These are phyloP conservation scores for Salix arbutifolia DNA, from an alignment of 345 rosid species.

Conservation along the genomic window DNA sequence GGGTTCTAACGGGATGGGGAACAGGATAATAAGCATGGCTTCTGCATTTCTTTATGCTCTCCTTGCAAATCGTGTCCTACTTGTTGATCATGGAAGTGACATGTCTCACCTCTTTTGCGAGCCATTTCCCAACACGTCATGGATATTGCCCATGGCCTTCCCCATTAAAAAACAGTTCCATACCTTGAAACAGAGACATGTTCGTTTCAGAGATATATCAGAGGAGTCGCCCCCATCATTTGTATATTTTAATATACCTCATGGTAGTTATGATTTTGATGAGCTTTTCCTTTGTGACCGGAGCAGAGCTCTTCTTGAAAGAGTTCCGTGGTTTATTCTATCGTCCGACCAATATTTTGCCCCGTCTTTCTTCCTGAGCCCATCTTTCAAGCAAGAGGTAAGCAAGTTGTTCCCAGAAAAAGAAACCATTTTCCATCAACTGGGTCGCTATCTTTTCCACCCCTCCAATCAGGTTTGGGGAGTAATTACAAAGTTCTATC, in stretches of 20 bases:
- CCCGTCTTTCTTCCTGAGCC: slow-evolving; percentile 14
- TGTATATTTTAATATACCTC: slow-evolving; percentile 12
- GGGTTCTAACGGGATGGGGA: slow-evolving; percentile 23
- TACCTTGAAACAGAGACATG: background rate
- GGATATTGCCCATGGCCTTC: slow-evolving; percentile 14
- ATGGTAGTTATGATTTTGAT: background rate
- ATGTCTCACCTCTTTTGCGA: slow-evolving; percentile 25
- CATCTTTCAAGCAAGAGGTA: slow-evolving; percentile 12
- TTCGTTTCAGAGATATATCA: background rate
- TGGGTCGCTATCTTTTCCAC: slow-evolving; percentile 20
- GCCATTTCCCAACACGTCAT: slow-evolving; percentile 25
- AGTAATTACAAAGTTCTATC: slow-evolving; percentile 17
- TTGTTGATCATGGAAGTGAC: slow-evolving; percentile 10
- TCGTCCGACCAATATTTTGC: slow-evolving; percentile 21
- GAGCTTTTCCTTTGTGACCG: slow-evolving; percentile 14
- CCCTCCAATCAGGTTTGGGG: slow-evolving; percentile 26
- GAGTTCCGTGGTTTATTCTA: slow-evolving; percentile 9
- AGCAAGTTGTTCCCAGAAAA: slow-evolving; percentile 19
- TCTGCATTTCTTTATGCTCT: slow-evolving; percentile 23
- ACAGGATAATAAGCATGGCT: slow-evolving; percentile 25
- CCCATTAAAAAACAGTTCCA: background rate
- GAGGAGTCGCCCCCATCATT: background rate
- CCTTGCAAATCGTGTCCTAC: slow-evolving; percentile 20
- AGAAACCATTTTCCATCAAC: slow-evolving; percentile 12
- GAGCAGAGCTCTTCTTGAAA: slow-evolving; percentile 8